phyloP scores from a whole-genome alignment of 1,139 yeast species.

The Suhomyces panamericanus region DNA sequence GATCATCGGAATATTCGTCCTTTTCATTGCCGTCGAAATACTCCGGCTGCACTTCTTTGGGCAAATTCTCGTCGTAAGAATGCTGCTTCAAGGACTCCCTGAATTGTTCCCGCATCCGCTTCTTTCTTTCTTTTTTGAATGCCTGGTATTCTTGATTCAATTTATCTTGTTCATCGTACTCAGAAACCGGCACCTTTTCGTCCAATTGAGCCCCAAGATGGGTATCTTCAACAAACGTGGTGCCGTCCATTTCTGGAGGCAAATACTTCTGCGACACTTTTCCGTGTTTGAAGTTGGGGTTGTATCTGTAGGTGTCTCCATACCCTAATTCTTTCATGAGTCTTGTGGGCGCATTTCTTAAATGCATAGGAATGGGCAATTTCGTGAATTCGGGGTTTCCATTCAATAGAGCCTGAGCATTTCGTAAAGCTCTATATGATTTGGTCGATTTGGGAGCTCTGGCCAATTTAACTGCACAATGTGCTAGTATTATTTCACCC shows the following conservation, averaged over 20 bases:
- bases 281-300: constrained; percentile 77
- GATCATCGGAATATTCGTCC: constrained; percentile 38
- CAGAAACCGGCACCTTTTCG: constrained; percentile 23
- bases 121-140: constrained; percentile 8
- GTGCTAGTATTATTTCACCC: constrained; percentile 86
- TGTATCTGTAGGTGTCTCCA: constrained; percentile 81
- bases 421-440: constrained; percentile 75
- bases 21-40: constrained; percentile 40
- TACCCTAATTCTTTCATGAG: constrained; percentile 89
- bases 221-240: constrained; percentile 38
- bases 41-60: constrained; percentile 40
- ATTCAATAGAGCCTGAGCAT: constrained; percentile 57
- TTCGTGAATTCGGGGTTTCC: constrained; percentile 65
- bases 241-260: constrained; percentile 48
- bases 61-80: constrained; percentile 39
- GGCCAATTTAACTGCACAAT: constrained; percentile 87
- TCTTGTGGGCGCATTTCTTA: constrained; percentile 90
- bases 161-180: constrained; percentile 22
- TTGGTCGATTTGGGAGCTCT: constrained; percentile 83
- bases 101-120: constrained; percentile 3
- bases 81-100: neutral
- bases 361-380: constrained; percentile 72
- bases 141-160: constrained; percentile 11
- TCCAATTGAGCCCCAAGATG: constrained; percentile 39
- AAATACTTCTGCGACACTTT: constrained; percentile 68